A percentile compares a stretch with the other conserved stretches of the same genome.
Conservation (phyloP, 129 eudicot genomes). For the Dittrichia graveolens region DNA sequence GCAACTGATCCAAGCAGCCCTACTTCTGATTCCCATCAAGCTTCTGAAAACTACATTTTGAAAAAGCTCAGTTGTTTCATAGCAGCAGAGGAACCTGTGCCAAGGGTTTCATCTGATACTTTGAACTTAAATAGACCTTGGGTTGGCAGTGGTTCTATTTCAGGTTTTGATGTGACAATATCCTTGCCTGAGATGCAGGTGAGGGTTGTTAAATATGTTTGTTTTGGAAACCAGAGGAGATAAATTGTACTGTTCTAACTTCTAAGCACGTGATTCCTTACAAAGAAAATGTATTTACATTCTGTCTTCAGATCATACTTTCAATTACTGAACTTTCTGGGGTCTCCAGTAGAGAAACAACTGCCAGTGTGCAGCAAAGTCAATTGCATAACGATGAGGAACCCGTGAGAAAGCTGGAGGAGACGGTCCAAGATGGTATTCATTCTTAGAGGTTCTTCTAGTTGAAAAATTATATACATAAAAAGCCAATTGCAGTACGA, state of each 20-base stretch:
- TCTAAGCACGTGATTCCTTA: constrained; percentile 8
- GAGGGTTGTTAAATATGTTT: constrained; percentile 13
- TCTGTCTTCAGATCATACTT: constrained; percentile 62
- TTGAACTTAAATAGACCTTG: constrained; percentile 44
- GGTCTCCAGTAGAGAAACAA: constrained; percentile 40
- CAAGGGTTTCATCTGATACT: constrained; percentile 24
- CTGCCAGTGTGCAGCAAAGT: constrained; percentile 38
- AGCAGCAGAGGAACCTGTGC: constrained; percentile 57
- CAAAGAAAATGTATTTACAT: constrained; percentile 1
- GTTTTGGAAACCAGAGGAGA: background rate
- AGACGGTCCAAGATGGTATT: constrained; percentile 78
- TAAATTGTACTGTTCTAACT: background rate
- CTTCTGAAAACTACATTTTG: constrained; percentile 57
- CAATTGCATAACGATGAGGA: constrained; percentile 47
- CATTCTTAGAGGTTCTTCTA: constrained; percentile 23
- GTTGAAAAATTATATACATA: constrained; percentile 15
- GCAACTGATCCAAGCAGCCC: constrained; percentile 47
- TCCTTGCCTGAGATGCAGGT: constrained; percentile 82
- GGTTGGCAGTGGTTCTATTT: constrained; percentile 82
- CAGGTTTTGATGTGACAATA: constrained; percentile 75
- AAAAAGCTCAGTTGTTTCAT: constrained; percentile 53
- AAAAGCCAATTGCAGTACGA: background rate
- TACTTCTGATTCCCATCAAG: constrained; percentile 40
- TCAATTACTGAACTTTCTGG: constrained; percentile 64
- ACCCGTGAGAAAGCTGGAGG: constrained; percentile 55